Evolutionary conservation across 768 basidiomycete species (phyloP).

Genomic region (Boletus barrowsii): DNA sequence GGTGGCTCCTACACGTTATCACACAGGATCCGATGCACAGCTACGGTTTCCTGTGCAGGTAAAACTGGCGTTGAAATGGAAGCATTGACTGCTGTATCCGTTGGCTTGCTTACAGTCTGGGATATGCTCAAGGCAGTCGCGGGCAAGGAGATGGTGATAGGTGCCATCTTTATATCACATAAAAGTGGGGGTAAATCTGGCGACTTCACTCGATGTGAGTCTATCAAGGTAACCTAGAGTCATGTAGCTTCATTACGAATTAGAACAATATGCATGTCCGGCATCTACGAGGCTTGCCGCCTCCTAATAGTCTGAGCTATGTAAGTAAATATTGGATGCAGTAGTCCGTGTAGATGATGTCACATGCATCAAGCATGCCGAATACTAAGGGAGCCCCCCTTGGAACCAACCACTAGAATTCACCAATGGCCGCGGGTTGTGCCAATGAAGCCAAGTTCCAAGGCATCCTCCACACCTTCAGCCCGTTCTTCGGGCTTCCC

Average conservation of each 20-base stretch:
- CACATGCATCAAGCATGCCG: not conserved
- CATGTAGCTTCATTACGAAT: not conserved
- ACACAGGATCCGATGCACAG: conserved; percentile 59
- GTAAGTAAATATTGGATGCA: not conserved
- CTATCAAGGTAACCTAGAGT: not conserved
- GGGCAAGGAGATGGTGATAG: conserved; percentile 82
- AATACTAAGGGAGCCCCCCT: not conserved
- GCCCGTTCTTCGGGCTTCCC: conserved; percentile 31
- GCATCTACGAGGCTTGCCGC: not conserved
- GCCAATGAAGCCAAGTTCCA: conserved; percentile 53
- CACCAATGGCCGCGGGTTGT: conserved; percentile 54
- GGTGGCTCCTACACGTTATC: conserved; percentile 12
- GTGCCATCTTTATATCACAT: conserved; percentile 56
- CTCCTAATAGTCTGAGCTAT: not conserved
- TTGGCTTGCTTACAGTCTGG: conserved; percentile 82
- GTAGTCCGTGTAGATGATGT: not conserved
- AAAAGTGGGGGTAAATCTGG: conserved; percentile 78
- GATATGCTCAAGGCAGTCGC: conserved; percentile 92
- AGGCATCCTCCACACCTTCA: conserved; percentile 44
- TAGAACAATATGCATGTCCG: not conserved
- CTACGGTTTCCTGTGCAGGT: conserved; percentile 71
- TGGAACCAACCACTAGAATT: conserved; percentile 1
- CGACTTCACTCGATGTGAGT: conserved; percentile 46
- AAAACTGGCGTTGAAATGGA: conserved; percentile 94
- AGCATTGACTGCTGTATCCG: conserved; percentile 78